phyloP scores from a whole-genome alignment of 352 stramenopile species.

The Poterioochromonas sp. region DNA sequence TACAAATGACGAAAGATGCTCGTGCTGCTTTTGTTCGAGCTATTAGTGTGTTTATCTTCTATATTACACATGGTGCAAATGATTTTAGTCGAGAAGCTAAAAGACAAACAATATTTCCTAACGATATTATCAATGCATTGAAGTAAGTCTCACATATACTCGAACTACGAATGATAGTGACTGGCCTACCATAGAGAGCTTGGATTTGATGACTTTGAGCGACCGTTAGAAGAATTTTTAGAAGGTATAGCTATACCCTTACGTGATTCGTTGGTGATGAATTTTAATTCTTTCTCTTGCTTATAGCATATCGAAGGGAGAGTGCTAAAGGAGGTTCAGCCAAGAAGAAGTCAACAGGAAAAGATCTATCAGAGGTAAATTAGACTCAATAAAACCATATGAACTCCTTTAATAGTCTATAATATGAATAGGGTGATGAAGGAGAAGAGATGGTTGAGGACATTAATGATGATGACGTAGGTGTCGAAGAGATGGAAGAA shows the following conservation, averaged over 20 bases:
- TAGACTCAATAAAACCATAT: background rate
- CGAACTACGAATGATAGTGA: background rate
- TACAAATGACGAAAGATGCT: constrained; percentile 10
- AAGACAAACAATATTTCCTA: background rate
- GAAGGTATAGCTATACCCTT: background rate
- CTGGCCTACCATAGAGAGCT: background rate
- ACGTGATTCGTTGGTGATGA: background rate
- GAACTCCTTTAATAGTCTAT: background rate
- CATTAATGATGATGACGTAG: background rate
- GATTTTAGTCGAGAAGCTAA: background rate
- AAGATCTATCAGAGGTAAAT: background rate
- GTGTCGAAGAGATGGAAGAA: no score
- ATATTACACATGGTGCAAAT: constrained; percentile 22
- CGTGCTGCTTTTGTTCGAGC: background rate
- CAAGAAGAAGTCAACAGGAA: background rate
- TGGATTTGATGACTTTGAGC: constrained; percentile 12
- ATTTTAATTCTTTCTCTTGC: background rate
- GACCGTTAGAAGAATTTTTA: constrained; percentile 9
- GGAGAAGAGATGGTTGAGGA: background rate
- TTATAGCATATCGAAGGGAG: background rate
- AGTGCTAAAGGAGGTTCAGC: background rate
- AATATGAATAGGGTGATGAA: background rate
- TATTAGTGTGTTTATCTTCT: background rate
- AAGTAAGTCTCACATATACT: background rate
- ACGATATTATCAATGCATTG: background rate